These are phyloP conservation scores for Umbilicaria muhlenbergii DNA, from an alignment of 495 filamentous ascomycete genomes.

Conservation along the genomic window DNA sequence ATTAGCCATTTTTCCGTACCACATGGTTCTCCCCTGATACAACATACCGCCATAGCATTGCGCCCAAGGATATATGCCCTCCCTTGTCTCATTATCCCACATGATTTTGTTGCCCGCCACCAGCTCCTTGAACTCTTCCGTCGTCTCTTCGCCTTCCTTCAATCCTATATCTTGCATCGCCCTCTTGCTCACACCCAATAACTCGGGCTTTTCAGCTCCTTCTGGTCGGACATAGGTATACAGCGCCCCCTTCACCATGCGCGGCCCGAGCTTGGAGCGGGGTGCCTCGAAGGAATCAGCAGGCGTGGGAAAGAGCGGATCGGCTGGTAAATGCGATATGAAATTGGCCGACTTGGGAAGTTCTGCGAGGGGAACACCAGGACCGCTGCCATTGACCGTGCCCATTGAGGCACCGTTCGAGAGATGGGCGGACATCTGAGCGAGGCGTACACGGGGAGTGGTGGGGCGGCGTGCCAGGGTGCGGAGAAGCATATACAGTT, in stretches of 20 bases:
- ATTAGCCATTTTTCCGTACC: slow-evolving; percentile 2
- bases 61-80: slow-evolving; percentile 85
- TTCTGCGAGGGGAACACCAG: slow-evolving; percentile 37
- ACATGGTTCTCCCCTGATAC: not conserved
- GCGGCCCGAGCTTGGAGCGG: slow-evolving; percentile 58
- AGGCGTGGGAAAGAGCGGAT: slow-evolving; percentile 68
- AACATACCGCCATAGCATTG: slow-evolving; percentile 79
- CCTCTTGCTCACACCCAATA: slow-evolving; percentile 60
- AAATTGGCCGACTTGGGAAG: slow-evolving; percentile 80
- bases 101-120: slow-evolving; percentile 68
- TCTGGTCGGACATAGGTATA: slow-evolving; percentile 88
- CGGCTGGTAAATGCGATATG: slow-evolving; percentile 62
- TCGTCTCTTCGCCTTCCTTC: slow-evolving; percentile 44
- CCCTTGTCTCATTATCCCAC: slow-evolving; percentile 35
- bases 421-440: slow-evolving; percentile 39
- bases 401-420: slow-evolving; percentile 17
- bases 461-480: slow-evolving; percentile 12
- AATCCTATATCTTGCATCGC: slow-evolving; percentile 73
- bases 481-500: slow-evolving; percentile 25
- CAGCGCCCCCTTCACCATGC: slow-evolving; percentile 68
- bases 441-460: slow-evolving; percentile 19
- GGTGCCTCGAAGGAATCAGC: slow-evolving; percentile 63
- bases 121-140: slow-evolving; percentile 56
- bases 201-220: slow-evolving; percentile 47
- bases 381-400: slow-evolving; percentile 12